Base-by-base conservation (phyloP, 805 yeast species). In the Metschnikowia aberdeeniae region DNA sequence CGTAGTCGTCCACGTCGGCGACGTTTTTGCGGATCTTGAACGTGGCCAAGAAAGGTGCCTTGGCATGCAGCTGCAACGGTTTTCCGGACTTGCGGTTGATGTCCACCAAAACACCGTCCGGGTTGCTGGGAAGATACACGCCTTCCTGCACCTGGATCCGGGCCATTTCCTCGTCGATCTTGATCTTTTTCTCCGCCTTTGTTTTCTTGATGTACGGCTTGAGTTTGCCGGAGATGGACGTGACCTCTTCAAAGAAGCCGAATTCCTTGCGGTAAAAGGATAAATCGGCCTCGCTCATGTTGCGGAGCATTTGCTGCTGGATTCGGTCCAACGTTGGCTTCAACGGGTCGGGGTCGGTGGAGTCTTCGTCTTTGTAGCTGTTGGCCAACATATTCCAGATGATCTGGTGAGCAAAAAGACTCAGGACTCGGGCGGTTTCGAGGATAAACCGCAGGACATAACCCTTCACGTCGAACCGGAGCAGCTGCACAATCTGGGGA, bases 321-420 rank as follows among this genome's bases (percentile, higher is more conserved):
- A 92, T 86, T 36, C 71, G 72, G 61, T 92, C 97, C 52, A 93
- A 72, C 2, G 74, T 74, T 1, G 97, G 97, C 63, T 92, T 92
- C 58, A 92, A 71, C 1, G 78, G 72, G 65, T 90, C 96, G 4
- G 95, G 93, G 6, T 78, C 74, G 0, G 80, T 72, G 0, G 89
- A 83, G 8, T 92, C 96, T 56, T 92, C 98, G 60, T 87, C 97
- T 55, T 84, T 85, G 65, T 78, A 93, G 50, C 89, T 80, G 60
- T 95, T 93, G 1, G 99, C 98, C 58, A 85, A 67, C 86, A 93
- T 89, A 59, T 93, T 93, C 99, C 99, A 93, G 44, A 93, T 89
- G 53, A 93, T 90, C 66, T 93, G 99, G 64, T 93, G 99, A 0
- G 98, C 90, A 73, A 93, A 93, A 50, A 92, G 71, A 54, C 87